phyloP scores from a whole-genome alignment of 2,329 filamentous ascomycete species.

The Clonostachys byssicola region DNA sequence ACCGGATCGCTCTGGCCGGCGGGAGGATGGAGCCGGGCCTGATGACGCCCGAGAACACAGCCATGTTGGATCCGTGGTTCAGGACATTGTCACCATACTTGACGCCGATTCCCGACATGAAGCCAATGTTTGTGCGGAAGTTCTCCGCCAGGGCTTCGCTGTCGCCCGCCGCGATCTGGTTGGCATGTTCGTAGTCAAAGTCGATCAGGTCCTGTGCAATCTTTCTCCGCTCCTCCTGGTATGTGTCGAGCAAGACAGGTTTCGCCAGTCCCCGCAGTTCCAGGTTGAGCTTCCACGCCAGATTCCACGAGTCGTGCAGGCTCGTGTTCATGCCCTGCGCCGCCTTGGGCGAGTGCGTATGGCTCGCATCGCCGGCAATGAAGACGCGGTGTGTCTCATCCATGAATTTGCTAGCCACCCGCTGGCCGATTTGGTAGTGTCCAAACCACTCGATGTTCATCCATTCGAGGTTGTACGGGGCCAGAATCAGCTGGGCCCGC shows the following conservation, averaged over 20 bases:
- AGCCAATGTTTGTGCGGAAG: conserved; percentile 66
- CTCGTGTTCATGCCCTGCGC: conserved; percentile 65
- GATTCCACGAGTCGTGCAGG: conserved; percentile 59
- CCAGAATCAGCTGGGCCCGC: conserved; percentile 57
- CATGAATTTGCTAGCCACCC: conserved; percentile 66
- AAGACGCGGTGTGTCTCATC: conserved; percentile 60
- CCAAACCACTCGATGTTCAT: conserved; percentile 67
- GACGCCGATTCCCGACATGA: conserved; percentile 69
- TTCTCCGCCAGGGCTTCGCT: conserved; percentile 60
- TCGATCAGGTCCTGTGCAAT: conserved; percentile 55
- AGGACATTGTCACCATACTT: conserved; percentile 50
- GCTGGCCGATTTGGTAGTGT: conserved; percentile 66
- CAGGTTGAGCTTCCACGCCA: conserved; percentile 48
- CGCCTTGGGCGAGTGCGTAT: conserved; percentile 69
- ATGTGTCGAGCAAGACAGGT: conserved; percentile 47
- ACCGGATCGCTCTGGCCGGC: conserved; percentile 68
- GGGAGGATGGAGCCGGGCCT: conserved; percentile 53
- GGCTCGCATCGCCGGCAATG: conserved; percentile 65
- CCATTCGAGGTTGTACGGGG: conserved; percentile 53
- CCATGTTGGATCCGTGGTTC: conserved; percentile 29
- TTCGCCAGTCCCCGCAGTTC: conserved; percentile 47
- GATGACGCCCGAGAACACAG: conserved; percentile 34
- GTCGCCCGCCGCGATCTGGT: conserved; percentile 58
- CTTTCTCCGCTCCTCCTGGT: conserved; percentile 59
- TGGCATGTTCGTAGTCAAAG: conserved; percentile 55